These are phyloP conservation scores for Lecanosticta acicola DNA, from an alignment of 2,329 filamentous ascomycete species.

Conservation along the genomic window DNA sequence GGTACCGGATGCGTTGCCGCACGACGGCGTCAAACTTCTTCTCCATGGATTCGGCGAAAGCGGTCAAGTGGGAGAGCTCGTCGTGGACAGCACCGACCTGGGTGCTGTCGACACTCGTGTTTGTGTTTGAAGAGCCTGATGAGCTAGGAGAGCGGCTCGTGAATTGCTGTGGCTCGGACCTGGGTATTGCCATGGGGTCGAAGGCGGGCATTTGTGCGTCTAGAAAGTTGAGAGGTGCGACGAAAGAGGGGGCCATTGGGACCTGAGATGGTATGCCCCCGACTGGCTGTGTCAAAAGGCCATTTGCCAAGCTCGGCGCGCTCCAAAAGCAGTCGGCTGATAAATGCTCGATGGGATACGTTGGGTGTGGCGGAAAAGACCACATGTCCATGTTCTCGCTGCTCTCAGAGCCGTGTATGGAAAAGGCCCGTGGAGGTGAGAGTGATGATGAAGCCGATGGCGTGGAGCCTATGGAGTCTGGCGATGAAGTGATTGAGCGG, in stretches of 20 bases:
- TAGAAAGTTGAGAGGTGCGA: neutral
- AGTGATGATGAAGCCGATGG: neutral
- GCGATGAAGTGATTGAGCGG: neutral
- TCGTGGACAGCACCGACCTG: conserved; percentile 4
- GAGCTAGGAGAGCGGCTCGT: conserved; percentile 1
- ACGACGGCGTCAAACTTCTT: conserved; percentile 7
- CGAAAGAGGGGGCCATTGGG: neutral
- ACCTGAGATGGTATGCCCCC: neutral
- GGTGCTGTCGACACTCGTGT: neutral
- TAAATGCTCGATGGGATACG: neutral
- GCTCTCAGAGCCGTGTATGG: neutral
- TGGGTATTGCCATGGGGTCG: neutral
- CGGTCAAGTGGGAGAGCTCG: conserved; percentile 1
- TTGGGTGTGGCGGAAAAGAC: neutral
- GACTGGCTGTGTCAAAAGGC: neutral
- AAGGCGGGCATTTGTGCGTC: neutral
- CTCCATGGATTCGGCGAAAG: conserved; percentile 4
- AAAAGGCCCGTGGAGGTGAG: neutral
- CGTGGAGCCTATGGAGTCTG: neutral
- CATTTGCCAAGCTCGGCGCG: neutral
- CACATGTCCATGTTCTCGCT: neutral
- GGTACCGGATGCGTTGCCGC: conserved; percentile 1
- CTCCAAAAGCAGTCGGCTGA: neutral
- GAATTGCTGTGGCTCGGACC: neutral
- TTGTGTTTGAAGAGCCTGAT: neutral